Evolutionary conservation across 164 flowering plant genomes (phyloP), one percentile per base, ranked within the genome.

Genomic region (Sextonia rubra): DNA sequence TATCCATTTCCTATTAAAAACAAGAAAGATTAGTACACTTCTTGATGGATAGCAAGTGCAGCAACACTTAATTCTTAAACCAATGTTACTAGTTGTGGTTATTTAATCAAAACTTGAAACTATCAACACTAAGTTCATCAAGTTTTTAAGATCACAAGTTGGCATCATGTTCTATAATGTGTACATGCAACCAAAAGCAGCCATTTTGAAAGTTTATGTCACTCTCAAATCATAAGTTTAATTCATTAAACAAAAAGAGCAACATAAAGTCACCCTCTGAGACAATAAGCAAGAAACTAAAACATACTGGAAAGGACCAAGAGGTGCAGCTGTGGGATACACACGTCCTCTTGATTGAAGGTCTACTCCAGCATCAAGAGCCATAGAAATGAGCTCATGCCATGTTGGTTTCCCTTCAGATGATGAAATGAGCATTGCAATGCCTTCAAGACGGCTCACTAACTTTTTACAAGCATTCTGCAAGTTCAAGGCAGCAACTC

Each of bases 301-400:
- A 52, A 69, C 61, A 14, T 69, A 69, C 71, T 69, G 71, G 60
- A 49, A 69, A 69, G 71, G 71, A 48, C 71, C 71, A 69, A 27
- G 58, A 23, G 71, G 60, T 4, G 29, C 52, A 24, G 71, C 58
- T 23, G 24, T 49, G 23, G 71, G 71, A 52, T 69, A 69, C 58
- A 69, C 71, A 24, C 71, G 71, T 8, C 71, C 71, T 49, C 71
- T 47, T 48, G 71, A 60, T 69, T 69, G 71, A 69, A 69, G 71
- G 71, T 69, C 71, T 27, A 69, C 60, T 24, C 71, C 61, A 49
- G 71, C 60, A 69, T 49, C 71, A 49, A 69, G 71, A 49, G 71
- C 71, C 12, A 49, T 48, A 24, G 71, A n/a, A 69, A 69, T 49
- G 12, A 69, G 71, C 30, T 69, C 71, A 48, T 24, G 71, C 71